Evolutionary conservation across 495 filamentous ascomycete genomes (phyloP), one percentile per base, ranked within the genome.

Genomic region (Saxophila tyrrhenica): DNA sequence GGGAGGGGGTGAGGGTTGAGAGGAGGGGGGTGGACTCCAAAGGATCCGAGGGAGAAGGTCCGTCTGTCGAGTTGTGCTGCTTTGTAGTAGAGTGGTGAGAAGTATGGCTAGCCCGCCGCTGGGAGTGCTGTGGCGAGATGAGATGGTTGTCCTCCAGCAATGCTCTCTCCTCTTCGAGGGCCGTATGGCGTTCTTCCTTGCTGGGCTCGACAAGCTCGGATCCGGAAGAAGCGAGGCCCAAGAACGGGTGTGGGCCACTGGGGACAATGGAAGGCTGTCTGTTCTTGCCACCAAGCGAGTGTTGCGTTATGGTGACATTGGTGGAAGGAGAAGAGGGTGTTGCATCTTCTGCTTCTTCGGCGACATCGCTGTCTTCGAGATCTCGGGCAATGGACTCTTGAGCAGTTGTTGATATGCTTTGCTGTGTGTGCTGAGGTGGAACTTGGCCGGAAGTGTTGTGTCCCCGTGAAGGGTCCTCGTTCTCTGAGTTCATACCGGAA

Each of bases 91-190:
- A 60, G 1, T 48, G 10, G 11, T 39, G 24, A 20, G 51, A 58
- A 0, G 55, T 50, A 19, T 61, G 56, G 35, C 62, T 64, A 0
- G 49, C 57, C 51, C 60, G 11, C 22, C 24, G 45, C 3, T 62
- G 63, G 3, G 71, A 69, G 61, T 82, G 78, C 58, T 84, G 83
- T 16, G 82, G 78, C 8, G 80, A 76, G 15, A 89, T 76, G 52
- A 92, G 65, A 61, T 84, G 72, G 62, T 91, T 92, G 61, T 94
- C 88, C 48, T 83, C 73, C 24, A 94, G 66, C 41, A 95, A 69
- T 54, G 82, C 80, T 50, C 84, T 73, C 67, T 92, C 88, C 47
- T 89, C 85, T 22, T 78, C 70, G 19, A 83, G 75, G n/a, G 78
- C 80, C 39, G 78, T 72, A 42, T 79, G 72, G 15, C 75, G 74